phyloP scores from a whole-genome alignment of 2,329 filamentous ascomycete genomes.

The Botrytis hyacinthi region DNA sequence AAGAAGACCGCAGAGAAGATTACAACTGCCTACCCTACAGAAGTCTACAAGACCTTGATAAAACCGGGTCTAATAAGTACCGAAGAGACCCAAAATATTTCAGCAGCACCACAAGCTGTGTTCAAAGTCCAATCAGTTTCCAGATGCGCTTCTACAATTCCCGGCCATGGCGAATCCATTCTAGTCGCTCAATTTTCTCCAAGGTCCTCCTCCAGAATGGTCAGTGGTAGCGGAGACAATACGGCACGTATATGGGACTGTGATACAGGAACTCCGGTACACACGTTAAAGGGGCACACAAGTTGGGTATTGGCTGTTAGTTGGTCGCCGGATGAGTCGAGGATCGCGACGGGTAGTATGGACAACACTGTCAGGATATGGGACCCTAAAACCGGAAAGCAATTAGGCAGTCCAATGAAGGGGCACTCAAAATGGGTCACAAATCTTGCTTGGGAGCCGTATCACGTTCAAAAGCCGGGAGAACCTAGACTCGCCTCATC shows the following conservation, averaged over 20 bases:
- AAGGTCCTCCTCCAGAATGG: slow-evolving; percentile 69
- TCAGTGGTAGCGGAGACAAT: slow-evolving; percentile 86
- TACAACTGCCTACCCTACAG: slow-evolving; percentile 36
- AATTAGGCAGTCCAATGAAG: slow-evolving; percentile 66
- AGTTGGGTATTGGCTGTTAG: slow-evolving; percentile 86
- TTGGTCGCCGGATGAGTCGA: slow-evolving; percentile 79
- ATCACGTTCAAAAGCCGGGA: slow-evolving; percentile 74
- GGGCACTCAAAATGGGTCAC: slow-evolving; percentile 91
- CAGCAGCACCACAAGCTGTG: slow-evolving; percentile 78
- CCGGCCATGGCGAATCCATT: slow-evolving; percentile 89
- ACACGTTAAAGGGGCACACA: slow-evolving; percentile 82
- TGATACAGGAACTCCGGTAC: slow-evolving; percentile 83
- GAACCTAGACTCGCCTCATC: slow-evolving; percentile 79
- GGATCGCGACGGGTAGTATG: slow-evolving; percentile 87
- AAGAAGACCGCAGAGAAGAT: too few species aligned
- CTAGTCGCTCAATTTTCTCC: slow-evolving; percentile 84
- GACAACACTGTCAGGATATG: slow-evolving; percentile 89
- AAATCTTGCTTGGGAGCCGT: slow-evolving; percentile 88
- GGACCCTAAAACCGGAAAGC: slow-evolving; percentile 78
- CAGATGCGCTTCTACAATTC: slow-evolving; percentile 82
- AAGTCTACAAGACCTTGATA: slow-evolving; percentile 50
- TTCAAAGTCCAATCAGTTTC: slow-evolving; percentile 92
- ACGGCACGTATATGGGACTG: slow-evolving; percentile 94
- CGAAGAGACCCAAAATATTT: slow-evolving; percentile 46
- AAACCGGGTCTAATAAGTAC: slow-evolving; percentile 38